Base-by-base conservation (phyloP, 2,329 filamentous ascomycete genomes). In the Aspergillus puulaauensis region DNA sequence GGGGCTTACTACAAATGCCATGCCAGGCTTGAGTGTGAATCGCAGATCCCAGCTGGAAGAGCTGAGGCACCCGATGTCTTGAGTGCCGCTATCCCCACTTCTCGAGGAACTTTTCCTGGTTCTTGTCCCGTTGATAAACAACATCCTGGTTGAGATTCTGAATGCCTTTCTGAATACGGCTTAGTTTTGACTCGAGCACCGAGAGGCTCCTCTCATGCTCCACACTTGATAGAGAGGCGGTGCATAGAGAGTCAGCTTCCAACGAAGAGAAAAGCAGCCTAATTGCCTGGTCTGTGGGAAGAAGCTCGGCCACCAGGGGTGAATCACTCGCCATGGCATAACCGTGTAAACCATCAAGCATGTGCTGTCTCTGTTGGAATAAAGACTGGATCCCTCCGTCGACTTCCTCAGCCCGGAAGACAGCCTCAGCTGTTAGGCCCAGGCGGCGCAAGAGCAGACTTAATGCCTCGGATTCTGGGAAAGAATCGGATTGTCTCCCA, bases 391-490 rank as follows among this genome's bases (percentile, higher is more conserved):
- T 61, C 35, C 63, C 62, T 37, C 59, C 58, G 43, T 61, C 54
- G 11, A 58, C 59, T 54, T 57, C 62, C 27, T 67, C 64, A 1
- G 66, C 58, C 6, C 65, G 63, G 39, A 70, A 63, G 2, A 72
- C 60, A 6, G 66, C 67, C 48, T 71, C 66, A 4, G 64, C 57
- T 4, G 69, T 64, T 24, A 75, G 58, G 7, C 72, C 72, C 33
- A 73, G 57, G 19, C 73, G 72, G 45, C 74, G 71, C 53, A 75
- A 57, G 17, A 75, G 54, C 43, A 60, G 67, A 41, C 70, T 70
- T 3, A 75, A 56, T 41, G 61, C 61, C 21, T 68, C 68, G 21
- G 65, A 61, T 27, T 70, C 67, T 8, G 59, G 54, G 12, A 58
- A 41, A 4, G 61, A 45, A 6, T 51, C 37, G 44, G 45, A 45